phyloP scores from a whole-genome alignment of 495 filamentous ascomycete genomes.

The Corynascus novoguineensis region DNA sequence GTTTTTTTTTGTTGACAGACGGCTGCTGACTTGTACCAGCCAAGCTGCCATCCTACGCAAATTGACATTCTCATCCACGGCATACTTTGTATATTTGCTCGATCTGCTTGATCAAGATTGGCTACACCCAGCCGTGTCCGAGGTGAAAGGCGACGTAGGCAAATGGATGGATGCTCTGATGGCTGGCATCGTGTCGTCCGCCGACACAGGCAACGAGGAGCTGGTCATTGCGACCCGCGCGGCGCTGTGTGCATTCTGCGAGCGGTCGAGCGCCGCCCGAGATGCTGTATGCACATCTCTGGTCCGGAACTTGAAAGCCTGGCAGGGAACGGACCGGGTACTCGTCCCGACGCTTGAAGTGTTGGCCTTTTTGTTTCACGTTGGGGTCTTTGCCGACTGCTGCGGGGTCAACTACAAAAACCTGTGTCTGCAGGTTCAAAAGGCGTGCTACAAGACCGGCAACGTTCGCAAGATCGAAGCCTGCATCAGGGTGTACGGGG shows the following conservation, averaged over 20 bases:
- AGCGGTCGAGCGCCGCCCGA: conserved; percentile 28
- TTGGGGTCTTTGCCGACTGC: conserved; percentile 34
- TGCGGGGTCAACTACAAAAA: conserved; percentile 36
- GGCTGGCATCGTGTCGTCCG: conserved; percentile 73
- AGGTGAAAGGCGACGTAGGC: conserved; percentile 17
- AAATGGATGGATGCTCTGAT: conserved; percentile 49
- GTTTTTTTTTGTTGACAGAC: neutral
- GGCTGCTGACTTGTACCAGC: conserved; percentile 20
- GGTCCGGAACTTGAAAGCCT: conserved; percentile 32
- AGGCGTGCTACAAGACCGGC: conserved; percentile 72
- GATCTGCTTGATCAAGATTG: conserved; percentile 30
- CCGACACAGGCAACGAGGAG: conserved; percentile 77
- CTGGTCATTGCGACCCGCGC: conserved; percentile 67
- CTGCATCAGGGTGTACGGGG: conserved; percentile 70
- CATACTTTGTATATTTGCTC: conserved; percentile 50
- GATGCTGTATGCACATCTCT: conserved; percentile 33
- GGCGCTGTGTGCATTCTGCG: conserved; percentile 55
- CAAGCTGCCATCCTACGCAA: conserved; percentile 24
- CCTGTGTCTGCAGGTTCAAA: conserved; percentile 65
- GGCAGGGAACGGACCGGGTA: conserved; percentile 58
- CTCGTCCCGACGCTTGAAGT: conserved; percentile 71
- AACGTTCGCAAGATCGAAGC: conserved; percentile 74
- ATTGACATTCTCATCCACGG: conserved; percentile 43
- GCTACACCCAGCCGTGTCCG: conserved; percentile 23
- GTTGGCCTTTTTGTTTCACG: conserved; percentile 65